A percentile compares a stretch with the other conserved stretches of the same genome.
These are phyloP conservation scores for Tritrichomonas musculus DNA, from an alignment of 208 protist species.

Conservation along the genomic window DNA sequence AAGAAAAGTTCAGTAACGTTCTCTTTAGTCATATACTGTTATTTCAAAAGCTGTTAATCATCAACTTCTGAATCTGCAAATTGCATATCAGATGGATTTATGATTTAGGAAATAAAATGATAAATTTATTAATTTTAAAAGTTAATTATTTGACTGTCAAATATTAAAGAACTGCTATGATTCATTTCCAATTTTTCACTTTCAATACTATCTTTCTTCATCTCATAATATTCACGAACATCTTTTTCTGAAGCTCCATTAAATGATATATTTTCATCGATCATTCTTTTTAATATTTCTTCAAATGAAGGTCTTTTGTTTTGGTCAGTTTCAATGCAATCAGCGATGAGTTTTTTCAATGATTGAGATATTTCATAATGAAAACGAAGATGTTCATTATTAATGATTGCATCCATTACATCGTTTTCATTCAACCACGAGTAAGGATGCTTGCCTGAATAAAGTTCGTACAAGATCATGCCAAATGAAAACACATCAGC, in stretches of 20 bases:
- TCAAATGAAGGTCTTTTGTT: neutral
- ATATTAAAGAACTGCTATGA: too few species aligned
- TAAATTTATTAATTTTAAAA: too few species aligned
- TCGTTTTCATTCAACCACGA: too few species aligned
- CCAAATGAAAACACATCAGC: neutral
- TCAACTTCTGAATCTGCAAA: too few species aligned
- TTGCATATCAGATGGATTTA: too few species aligned
- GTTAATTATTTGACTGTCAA: too few species aligned
- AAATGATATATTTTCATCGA: neutral
- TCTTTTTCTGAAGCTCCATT: neutral
- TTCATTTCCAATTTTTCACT: too few species aligned
- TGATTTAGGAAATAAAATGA: too few species aligned
- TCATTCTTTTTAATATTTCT: neutral
- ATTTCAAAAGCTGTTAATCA: too few species aligned
- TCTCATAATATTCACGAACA: neutral
- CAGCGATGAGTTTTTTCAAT: neutral
- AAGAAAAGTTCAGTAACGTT: too few species aligned
- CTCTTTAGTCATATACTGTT: too few species aligned
- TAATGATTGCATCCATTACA: neutral
- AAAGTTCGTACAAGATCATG: neutral
- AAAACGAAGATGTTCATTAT: neutral
- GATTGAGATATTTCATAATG: neutral
- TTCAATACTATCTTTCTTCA: too few species aligned
- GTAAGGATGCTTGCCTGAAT: neutral
- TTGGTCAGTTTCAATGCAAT: neutral